These are phyloP conservation scores for Leccinum insigne DNA, from an alignment of 1,284 basidiomycete species.

Conservation along the genomic window DNA sequence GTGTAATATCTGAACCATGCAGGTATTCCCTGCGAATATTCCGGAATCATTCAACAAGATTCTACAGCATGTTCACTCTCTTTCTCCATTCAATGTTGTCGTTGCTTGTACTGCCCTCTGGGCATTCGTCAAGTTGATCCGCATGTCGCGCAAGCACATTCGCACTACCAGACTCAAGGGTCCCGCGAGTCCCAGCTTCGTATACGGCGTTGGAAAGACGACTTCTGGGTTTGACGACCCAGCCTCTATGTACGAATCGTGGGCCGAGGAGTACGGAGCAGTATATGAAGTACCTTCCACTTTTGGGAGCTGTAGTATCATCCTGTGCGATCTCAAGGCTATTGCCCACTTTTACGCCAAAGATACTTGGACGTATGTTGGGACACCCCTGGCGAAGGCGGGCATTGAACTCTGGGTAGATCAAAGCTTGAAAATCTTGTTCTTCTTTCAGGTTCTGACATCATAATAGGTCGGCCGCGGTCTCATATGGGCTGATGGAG, in stretches of 20 bases:
- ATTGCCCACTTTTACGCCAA: background rate
- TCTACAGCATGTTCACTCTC: background rate
- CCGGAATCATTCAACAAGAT: background rate
- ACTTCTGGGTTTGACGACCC: background rate
- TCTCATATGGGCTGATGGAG: background rate
- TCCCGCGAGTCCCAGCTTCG: background rate
- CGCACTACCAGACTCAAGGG: background rate
- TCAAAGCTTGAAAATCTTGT: background rate
- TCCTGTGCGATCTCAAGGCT: background rate
- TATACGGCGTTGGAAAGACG: background rate
- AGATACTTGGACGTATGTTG: background rate
- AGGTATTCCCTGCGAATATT: background rate
- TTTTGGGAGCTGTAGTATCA: background rate
- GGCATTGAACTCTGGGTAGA: background rate
- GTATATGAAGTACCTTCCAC: background rate
- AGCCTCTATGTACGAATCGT: background rate
- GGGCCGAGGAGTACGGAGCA: background rate
- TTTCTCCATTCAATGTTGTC: background rate
- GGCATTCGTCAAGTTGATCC: background rate
- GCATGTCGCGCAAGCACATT: background rate
- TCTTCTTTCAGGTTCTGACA: too few relatives aligned
- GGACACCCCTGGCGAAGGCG: background rate
- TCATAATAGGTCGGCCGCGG: background rate
- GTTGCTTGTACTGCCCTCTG: background rate
- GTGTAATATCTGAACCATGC: too few relatives aligned